A percentile compares a stretch with the other conserved stretches of the same genome.
These are phyloP conservation scores for Aspergillus glaucus DNA, from an alignment of 2,329 filamentous ascomycete genomes.

Conservation along the genomic window DNA sequence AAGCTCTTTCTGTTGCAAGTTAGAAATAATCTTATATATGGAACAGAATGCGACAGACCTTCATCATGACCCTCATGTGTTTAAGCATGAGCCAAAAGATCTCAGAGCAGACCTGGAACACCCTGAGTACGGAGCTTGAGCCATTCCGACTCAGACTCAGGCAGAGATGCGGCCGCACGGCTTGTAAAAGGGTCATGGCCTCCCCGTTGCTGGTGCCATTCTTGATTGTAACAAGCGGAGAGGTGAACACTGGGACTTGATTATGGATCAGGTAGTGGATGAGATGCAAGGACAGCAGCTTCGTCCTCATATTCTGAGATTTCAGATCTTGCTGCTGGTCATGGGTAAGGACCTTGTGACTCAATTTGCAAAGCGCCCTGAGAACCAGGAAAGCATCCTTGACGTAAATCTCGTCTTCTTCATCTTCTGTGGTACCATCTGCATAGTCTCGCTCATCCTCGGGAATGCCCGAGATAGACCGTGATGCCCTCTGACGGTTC, in stretches of 20 bases:
- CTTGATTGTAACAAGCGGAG: conserved; percentile 83
- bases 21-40: conserved; percentile 4
- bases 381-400: conserved; percentile 97
- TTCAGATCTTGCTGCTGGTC: conserved; percentile 91
- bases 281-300: conserved; percentile 88
- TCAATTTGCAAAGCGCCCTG: conserved; percentile 93
- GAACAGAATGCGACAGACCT: conserved; percentile 50
- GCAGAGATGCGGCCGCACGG: conserved; percentile 94
- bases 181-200: conserved; percentile 84
- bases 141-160: conserved; percentile 92
- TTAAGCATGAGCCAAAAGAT: conserved; percentile 98
- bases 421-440: conserved; percentile 46
- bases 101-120: conserved; percentile 93
- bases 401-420: conserved; percentile 93
- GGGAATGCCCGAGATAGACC: conserved; percentile 30
- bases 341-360: conserved; percentile 80
- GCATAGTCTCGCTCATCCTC: conserved; percentile 34
- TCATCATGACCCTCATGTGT: conserved; percentile 85
- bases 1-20: conserved; percentile 68
- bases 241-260: conserved; percentile 83
- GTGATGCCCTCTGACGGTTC: conserved; percentile 40
- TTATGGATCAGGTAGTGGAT: conserved; percentile 95
- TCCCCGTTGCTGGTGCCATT: conserved; percentile 79
- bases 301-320: conserved; percentile 94
- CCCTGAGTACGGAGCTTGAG: conserved; percentile 80